Evolutionary conservation across 1,284 basidiomycete species (phyloP).

Genomic region (Agaricales sp.): DNA sequence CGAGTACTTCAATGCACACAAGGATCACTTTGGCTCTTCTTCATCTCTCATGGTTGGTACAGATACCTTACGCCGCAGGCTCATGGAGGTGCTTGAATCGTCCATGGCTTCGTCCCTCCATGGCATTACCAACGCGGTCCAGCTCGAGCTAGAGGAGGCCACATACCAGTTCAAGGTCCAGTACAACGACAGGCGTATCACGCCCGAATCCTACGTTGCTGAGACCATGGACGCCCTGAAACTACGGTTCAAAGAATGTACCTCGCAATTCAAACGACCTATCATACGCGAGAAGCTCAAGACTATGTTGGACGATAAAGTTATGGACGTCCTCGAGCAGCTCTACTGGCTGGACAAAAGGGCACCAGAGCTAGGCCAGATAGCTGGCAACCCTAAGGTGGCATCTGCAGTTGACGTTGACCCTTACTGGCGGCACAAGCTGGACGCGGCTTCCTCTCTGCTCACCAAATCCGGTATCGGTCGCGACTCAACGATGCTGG

Average conservation of each 20-base stretch:
- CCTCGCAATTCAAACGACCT: constrained; percentile 81
- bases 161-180: constrained; percentile 99
- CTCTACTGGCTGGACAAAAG: constrained; percentile 95
- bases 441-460: constrained; percentile 85
- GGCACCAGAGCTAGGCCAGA: constrained; percentile 61
- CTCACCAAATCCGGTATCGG: constrained; percentile 98
- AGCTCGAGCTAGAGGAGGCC: constrained; percentile 93
- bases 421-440: constrained; percentile 91
- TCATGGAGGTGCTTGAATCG: constrained; percentile 96
- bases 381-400: constrained; percentile 65
- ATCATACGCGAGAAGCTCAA: constrained; percentile 85
- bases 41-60: constrained; percentile 83
- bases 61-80: constrained; percentile 74
- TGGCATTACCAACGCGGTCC: constrained; percentile 93
- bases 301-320: constrained; percentile 87
- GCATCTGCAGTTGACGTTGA: constrained; percentile 70
- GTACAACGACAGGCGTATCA: constrained; percentile 94
- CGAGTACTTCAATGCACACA: constrained; percentile 71
- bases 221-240: constrained; percentile 95
- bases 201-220: constrained; percentile 94
- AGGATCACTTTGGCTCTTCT: constrained; percentile 63
- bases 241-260: constrained; percentile 82
- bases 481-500: constrained; percentile 86
- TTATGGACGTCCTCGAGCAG: constrained; percentile 95
- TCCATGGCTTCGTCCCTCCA: constrained; percentile 95